Conservation (phyloP, 1,139 yeast genomes). For the Hemisphaericaspora xylofermentans region DNA sequence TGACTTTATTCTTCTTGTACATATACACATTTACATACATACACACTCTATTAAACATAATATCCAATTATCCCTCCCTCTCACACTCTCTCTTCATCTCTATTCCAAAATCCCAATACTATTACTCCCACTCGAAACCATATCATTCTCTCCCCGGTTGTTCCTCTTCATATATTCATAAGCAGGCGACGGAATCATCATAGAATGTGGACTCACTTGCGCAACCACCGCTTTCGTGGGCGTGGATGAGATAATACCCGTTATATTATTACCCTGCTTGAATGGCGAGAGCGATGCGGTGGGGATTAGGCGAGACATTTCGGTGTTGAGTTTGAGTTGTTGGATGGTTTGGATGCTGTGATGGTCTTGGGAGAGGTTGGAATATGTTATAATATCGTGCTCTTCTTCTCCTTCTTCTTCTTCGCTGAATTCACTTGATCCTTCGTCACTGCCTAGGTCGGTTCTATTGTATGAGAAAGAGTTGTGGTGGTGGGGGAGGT, state of each 20-base stretch:
- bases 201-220: not conserved
- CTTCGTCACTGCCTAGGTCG: slow-evolving; percentile 15
- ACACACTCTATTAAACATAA: not conserved
- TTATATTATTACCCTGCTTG: not conserved
- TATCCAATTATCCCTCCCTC: not conserved
- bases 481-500: not conserved
- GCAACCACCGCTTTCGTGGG: not conserved
- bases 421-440: slow-evolving; percentile 25
- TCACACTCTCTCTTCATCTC: not conserved
- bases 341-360: not conserved
- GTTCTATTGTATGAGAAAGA: slow-evolving; percentile 5
- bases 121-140: not conserved
- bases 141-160: not conserved
- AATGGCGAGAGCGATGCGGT: not conserved
- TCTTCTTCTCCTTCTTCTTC: slow-evolving; percentile 10
- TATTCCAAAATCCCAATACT: not conserved
- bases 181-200: not conserved
- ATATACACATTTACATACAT: slow-evolving; percentile 2
- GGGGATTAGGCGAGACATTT: not conserved
- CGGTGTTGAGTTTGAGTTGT: not conserved
- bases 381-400: not conserved
- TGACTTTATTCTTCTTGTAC: slow-evolving; percentile 5
- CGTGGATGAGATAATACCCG: not conserved
- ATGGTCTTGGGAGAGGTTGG: not conserved
- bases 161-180: not conserved